Conservation (phyloP, 768 basidiomycete genomes). For the Leccinellum rugosiceps region DNA sequence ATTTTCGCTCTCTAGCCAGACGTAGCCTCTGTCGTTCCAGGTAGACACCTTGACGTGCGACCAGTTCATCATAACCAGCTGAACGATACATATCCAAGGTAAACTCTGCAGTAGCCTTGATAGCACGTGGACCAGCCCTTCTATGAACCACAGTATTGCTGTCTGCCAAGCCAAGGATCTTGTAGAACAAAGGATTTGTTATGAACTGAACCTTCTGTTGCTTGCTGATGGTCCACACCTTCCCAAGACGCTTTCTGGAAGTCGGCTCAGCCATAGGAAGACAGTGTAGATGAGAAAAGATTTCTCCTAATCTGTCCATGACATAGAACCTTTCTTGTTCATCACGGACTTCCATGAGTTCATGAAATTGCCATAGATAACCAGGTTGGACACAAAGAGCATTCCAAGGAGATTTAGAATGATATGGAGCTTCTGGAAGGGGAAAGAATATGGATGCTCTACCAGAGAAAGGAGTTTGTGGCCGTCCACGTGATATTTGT, state of each 20-base stretch:
- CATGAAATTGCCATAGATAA: conserved; percentile 5
- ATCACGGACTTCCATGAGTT: background rate
- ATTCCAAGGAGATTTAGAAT: background rate
- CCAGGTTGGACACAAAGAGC: background rate
- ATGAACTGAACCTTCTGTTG: background rate
- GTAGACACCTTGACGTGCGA: background rate
- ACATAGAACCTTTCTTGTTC: background rate
- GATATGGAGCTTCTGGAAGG: background rate
- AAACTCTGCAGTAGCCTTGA: background rate
- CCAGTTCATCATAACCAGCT: background rate
- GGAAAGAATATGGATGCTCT: background rate
- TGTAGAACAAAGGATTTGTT: background rate
- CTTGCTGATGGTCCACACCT: background rate
- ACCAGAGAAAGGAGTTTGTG: background rate
- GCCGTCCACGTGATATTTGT: background rate
- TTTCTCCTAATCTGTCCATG: background rate
- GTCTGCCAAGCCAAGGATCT: background rate
- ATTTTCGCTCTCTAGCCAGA: background rate
- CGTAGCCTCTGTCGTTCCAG: background rate
- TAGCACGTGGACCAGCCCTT: background rate
- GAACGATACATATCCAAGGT: background rate
- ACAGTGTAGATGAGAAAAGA: background rate
- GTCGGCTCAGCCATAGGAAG: background rate
- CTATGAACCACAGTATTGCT: background rate
- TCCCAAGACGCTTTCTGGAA: background rate